Base-by-base conservation (phyloP, 208 protist species). In the Jaenimonas drosophilae region DNA sequence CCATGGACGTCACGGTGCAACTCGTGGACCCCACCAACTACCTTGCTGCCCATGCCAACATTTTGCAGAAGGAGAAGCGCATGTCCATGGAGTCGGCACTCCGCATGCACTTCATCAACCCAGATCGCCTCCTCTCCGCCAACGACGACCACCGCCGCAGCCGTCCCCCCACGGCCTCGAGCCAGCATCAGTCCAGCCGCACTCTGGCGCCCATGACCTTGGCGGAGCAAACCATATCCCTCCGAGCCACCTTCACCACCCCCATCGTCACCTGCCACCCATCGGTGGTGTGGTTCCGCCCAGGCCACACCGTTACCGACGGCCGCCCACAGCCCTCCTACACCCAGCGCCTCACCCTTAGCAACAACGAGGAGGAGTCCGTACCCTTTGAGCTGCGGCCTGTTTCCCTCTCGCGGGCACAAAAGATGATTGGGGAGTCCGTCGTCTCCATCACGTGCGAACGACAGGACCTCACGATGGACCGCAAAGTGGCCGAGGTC, bases 271-370 rank as follows among this genome's bases (percentile, higher is more conserved):
- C 44, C 21, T 79, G 68, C 48, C 45, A 34, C 4, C 77, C 77
- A 6, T 52, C 61, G 26, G 41, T 62, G n/a, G 42, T 87, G 17
- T 86, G 76, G 71, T 93, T 93, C 55, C 58, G 54, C 39, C 85
- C 80, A 0, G 77, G 80, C n/a, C 77, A 89, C 54, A 48, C 51
- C 25, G 45, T 67, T 25, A 79, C 86, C 61, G 85, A 93, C 42
- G 85, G 85, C 36, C 66, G 80, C 27, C 67, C 34, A 19, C 85
- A 93, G 59, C 74, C 70, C 21, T 41, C 51, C 9, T 81, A 86
- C 49, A 37, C 55, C 23, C 85, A 84, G 33, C 64, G 42, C 21
- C 46, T 93, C 40, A 64, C 54, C 17, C 51, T 89, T 36, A 50
- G 62, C 61, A 93, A 84, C 55, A 51, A 50, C 19, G 58, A 62